These are phyloP conservation scores for Gossypium anomalum DNA, from an alignment of 345 rosid species.

Conservation along the genomic window DNA sequence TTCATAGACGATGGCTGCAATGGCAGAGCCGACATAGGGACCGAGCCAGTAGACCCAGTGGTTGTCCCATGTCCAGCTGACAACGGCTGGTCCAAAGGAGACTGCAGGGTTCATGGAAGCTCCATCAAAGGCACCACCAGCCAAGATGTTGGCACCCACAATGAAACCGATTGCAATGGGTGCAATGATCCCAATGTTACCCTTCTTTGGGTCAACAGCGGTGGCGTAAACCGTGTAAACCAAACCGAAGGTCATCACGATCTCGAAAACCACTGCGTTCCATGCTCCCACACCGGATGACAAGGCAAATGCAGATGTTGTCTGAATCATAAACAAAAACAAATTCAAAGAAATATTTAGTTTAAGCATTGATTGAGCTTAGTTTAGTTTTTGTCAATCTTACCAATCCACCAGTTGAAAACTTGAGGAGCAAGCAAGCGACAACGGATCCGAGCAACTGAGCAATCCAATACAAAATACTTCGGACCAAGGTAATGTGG, in stretches of 20 bases:
- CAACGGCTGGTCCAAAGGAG: slow-evolving; percentile 90
- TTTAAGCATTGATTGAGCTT: neutral
- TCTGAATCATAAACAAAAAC: slow-evolving; percentile 26
- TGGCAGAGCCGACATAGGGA: slow-evolving; percentile 66
- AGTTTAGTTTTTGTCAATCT: neutral
- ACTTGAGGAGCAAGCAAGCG: slow-evolving; percentile 68
- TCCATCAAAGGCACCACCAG: slow-evolving; percentile 86
- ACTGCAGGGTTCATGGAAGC: slow-evolving; percentile 98
- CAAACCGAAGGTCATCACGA: slow-evolving; percentile 90
- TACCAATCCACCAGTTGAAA: slow-evolving; percentile 61
- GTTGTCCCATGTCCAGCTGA: slow-evolving; percentile 87
- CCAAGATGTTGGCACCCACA: slow-evolving; percentile 89
- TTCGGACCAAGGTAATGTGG: slow-evolving; percentile 45
- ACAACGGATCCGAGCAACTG: slow-evolving; percentile 53
- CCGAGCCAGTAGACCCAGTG: slow-evolving; percentile 98
- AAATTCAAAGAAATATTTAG: neutral
- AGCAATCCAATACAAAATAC: slow-evolving; percentile 54
- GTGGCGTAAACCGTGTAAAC: slow-evolving; percentile 91
- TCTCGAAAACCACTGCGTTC: slow-evolving; percentile 83
- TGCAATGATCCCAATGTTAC: slow-evolving; percentile 70
- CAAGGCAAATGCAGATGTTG: slow-evolving; percentile 56
- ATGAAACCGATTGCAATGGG: slow-evolving; percentile 87
- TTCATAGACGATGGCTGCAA: slow-evolving; percentile 67
- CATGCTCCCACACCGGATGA: slow-evolving; percentile 64
- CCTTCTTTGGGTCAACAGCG: slow-evolving; percentile 88